Evolutionary conservation across 306 rosid genomes (phyloP).

Genomic region (Begonia loranthoides): DNA sequence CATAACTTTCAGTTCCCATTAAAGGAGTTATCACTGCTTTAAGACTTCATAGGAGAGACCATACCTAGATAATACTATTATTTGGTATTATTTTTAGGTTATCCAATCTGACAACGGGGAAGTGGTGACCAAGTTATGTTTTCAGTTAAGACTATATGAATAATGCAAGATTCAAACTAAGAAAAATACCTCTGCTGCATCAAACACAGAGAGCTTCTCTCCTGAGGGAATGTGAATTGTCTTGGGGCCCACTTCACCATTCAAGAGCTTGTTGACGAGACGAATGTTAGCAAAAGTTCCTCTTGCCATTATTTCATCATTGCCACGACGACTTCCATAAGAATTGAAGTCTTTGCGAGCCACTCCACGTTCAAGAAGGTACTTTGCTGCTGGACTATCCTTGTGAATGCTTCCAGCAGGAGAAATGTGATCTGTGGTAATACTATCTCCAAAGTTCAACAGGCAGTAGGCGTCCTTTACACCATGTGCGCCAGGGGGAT

Average conservation of each 20-base stretch:
- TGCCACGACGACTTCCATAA: conserved; percentile 90
- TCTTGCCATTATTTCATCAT: conserved; percentile 92
- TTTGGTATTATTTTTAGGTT: too few species aligned
- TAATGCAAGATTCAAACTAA: not conserved
- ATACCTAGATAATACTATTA: not conserved
- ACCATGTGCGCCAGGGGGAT: conserved; percentile 73
- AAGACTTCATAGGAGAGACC: not conserved
- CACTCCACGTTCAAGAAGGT: conserved; percentile 68
- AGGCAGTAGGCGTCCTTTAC: conserved; percentile 91
- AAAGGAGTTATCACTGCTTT: not conserved
- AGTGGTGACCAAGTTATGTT: too few species aligned
- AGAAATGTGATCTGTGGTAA: conserved; percentile 92
- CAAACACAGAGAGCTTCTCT: conserved; percentile 65
- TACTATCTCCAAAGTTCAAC: conserved; percentile 83
- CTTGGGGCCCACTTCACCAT: conserved; percentile 82
- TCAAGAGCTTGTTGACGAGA: conserved; percentile 78
- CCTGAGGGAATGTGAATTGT: conserved; percentile 81
- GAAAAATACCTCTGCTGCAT: conserved; percentile 47
- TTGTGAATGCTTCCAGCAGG: conserved; percentile 92
- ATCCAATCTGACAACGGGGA: too few species aligned
- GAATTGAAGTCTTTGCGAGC: conserved; percentile 85
- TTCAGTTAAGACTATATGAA: too few species aligned
- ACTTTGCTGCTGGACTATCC: conserved; percentile 91
- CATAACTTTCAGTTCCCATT: not conserved
- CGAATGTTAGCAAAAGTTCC: conserved; percentile 95